Evolutionary conservation across 2,329 filamentous ascomycete genomes (phyloP), one percentile per base, ranked within the genome.

Genomic region (Alternaria infectoria): DNA sequence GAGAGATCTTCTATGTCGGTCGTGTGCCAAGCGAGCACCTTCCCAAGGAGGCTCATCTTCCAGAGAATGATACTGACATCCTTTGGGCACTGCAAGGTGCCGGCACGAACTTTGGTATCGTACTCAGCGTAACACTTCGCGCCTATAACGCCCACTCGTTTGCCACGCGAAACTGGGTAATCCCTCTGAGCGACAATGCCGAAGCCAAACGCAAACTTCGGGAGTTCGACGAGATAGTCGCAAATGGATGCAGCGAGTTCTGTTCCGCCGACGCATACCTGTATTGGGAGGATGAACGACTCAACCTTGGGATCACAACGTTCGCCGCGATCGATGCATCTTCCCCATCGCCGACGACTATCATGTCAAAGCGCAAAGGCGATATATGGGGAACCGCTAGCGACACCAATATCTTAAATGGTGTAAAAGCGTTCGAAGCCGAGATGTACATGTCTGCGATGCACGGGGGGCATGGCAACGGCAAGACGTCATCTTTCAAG

Each of bases 401-500:
- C 3, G 68, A 68, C 52, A 67, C 36, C 25, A 77, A 82, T 61
- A 46, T 55, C 0, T 81, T 87, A 9, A 81, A 90, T 62, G 67
- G 80, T 43, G 67, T 87, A 10, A 83, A 77, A 43, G 61, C 89
- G 62, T 90, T 90, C 63, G 84, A 88, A 0, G 79, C 81, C 0
- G 87, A 90, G 55, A 86, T 89, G 84, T 88, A 89, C 76, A 82
- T 90, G 75, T 85, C 85, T 2, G 69, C 64, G 12, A 87, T 90
- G 84, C 86, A 90, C 54, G 85, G 85, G 23, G 87, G 87, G 0
- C 87, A 90, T 55, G 81, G 81, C 17, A 79, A 83, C 21, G 83
- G 85, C 68, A 90, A 89, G 79, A 90, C 87, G 0, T 89, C 85
- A 10, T 83, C 88, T 0, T 90, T 90, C 80, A 90, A 90, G 78